Evolutionary conservation across 208 protist genomes (phyloP).

Genomic region (Trypanosoma melophagium): DNA sequence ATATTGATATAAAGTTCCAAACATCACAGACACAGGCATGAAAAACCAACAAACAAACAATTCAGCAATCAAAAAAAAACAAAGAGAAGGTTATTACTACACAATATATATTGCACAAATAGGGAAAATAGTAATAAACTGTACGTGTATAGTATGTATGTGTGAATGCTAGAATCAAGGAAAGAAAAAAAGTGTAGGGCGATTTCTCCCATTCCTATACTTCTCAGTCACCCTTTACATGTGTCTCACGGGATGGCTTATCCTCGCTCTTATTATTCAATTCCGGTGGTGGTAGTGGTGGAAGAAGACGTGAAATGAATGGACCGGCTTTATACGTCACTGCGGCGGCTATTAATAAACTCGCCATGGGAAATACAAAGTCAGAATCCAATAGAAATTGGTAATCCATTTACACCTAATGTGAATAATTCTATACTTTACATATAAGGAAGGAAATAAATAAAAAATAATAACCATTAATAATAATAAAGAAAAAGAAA

Average conservation of each 20-base stretch:
- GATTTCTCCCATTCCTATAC: too few species aligned
- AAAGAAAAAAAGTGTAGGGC: too few species aligned
- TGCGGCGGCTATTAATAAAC: conserved; percentile 2
- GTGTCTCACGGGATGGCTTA: background rate
- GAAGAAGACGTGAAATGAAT: conserved; percentile 7
- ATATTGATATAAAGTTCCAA: background rate
- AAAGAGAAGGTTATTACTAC: too few species aligned
- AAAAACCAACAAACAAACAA: too few species aligned
- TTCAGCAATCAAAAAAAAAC: too few species aligned
- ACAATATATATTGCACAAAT: too few species aligned
- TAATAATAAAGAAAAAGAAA: background rate
- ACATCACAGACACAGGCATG: background rate
- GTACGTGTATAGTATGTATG: background rate
- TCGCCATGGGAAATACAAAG: conserved; percentile 15
- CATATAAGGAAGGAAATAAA: conserved; percentile 2
- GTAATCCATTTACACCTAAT: conserved; percentile 15
- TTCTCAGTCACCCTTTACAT: conserved; percentile 4
- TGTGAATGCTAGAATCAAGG: background rate
- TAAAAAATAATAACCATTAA: conserved; percentile 8
- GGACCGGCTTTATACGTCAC: background rate
- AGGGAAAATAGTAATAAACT: background rate
- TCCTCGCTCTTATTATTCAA: background rate
- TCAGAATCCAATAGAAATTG: conserved; percentile 18
- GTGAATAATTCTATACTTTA: background rate
- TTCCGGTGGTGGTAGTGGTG: conserved; percentile 1